A percentile compares a stretch with the other conserved stretches of the same genome.
Conservation (phyloP, 305 asterid genomes). For the Solanum aculeatissimum region DNA sequence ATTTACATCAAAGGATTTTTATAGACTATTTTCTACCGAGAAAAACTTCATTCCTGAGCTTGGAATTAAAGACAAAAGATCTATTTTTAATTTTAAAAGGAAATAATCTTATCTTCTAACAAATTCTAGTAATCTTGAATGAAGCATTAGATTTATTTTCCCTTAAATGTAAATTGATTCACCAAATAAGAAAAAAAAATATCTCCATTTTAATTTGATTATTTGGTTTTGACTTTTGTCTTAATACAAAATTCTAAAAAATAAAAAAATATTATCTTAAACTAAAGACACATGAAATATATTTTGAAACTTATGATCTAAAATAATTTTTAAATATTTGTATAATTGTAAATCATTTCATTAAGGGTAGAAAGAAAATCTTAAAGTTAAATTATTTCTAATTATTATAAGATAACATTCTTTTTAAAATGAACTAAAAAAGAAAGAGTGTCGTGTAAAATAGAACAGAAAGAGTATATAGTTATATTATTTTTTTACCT, state of each 20-base stretch:
- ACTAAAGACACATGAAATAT: background rate
- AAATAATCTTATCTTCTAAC: background rate
- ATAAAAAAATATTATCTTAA: background rate
- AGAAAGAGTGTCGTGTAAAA: no score
- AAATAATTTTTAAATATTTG: no score
- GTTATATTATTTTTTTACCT: background rate
- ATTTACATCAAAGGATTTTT: background rate
- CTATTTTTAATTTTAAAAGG: background rate
- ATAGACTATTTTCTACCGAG: background rate
- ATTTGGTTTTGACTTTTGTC: background rate
- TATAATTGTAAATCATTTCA: no score
- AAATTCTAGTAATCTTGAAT: background rate
- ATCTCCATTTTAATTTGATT: background rate
- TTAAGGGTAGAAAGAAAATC: no score
- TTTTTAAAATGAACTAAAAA: no score
- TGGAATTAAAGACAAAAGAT: background rate
- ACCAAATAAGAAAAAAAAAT: background rate
- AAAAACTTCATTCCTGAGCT: background rate
- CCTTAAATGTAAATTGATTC: background rate
- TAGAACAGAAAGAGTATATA: background rate
- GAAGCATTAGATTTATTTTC: background rate
- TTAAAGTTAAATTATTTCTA: no score
- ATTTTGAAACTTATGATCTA: background rate
- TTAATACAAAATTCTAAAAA: background rate
- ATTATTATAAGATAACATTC: no score